Evolutionary conservation across 2,329 filamentous ascomycete genomes (phyloP).

Genomic region (Nigrospora oryzae): DNA sequence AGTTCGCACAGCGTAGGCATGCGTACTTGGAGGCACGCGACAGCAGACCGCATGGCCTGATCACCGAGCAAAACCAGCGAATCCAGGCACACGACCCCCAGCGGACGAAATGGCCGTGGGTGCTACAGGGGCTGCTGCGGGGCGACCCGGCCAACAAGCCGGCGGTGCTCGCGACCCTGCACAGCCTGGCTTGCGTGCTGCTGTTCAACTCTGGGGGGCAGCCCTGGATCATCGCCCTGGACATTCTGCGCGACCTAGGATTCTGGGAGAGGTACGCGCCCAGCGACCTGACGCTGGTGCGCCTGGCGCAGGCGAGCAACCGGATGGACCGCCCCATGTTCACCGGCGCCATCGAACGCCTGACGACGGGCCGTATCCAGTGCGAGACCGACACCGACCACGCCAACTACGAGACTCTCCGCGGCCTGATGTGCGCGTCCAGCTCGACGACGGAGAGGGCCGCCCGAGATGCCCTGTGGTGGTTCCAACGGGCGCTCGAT

Average conservation of each 20-base stretch:
- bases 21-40: too few relatives aligned
- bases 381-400: slow-evolving; percentile 1
- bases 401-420: slow-evolving; percentile 27
- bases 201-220: slow-evolving; percentile 1
- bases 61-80: too few relatives aligned
- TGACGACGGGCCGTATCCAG: slow-evolving; percentile 7
- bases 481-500: slow-evolving; percentile 17
- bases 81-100: too few relatives aligned
- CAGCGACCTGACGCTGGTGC: slow-evolving; percentile 23
- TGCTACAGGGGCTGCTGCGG: too few relatives aligned
- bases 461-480: slow-evolving; percentile 17
- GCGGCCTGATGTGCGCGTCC: slow-evolving; percentile 17
- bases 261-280: slow-evolving; percentile 22
- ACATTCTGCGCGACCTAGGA: slow-evolving; percentile 25
- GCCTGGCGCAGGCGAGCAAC: slow-evolving; percentile 8
- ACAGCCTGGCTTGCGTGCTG: slow-evolving; percentile 21
- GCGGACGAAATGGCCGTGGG: too few relatives aligned
- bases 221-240: slow-evolving; percentile 14
- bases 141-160: slow-evolving; percentile 10
- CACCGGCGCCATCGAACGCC: slow-evolving; percentile 8
- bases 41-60: too few relatives aligned
- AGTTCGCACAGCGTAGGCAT: background rate
- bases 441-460: slow-evolving; percentile 5
- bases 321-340: slow-evolving; percentile 9
- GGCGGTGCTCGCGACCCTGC: slow-evolving; percentile 16